Evolutionary conservation across 805 yeast genomes (phyloP), one percentile per base, ranked within the genome.

Genomic region (Suhomyces pyralidae): DNA sequence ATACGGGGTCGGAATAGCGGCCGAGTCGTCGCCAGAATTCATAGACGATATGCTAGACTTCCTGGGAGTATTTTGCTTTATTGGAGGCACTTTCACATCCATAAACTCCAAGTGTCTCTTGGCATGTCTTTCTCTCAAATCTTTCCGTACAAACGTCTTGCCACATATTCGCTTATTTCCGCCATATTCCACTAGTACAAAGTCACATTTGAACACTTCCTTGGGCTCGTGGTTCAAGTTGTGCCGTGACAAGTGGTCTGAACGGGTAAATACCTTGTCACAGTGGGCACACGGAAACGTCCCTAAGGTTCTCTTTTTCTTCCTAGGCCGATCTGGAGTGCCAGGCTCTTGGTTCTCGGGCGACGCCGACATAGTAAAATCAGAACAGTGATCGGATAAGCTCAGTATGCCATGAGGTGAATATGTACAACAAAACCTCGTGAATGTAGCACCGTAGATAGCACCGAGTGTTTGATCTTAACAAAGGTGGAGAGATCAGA

Each of bases 191-290:
- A 56, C 84, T 51, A 69, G 70, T 63, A 58, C 67, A 54, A 61
- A 83, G 77, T 65, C 87, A 62, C 90, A 85, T 24, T 70, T 71
- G 61, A 76, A 84, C 9, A 84, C 81, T 50, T 79, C 79, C 46
- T 70, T 75, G 3, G 80, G 80, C 50, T 72, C 71, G 44, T 85
- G 90, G 61, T 85, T 85, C 48, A 85, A 70, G 60, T 81, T 78
- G 61, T 85, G 90, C 48, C 90, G 68, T 2, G 87, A 76, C 14
- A 85, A 64, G 67, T 85, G 90, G 60, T 85, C 90, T 1, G 84
- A 78, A 48, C 90, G 62, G 20, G 81, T 78, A 58, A 85, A 85
- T 17, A 73, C 69, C 61, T 84, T 85, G 38, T 69, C 73, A 59
- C 90, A 85, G 34, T 76, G 60, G 38, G 46, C 67, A 54, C 76